Base-by-base conservation (phyloP, 2,329 filamentous ascomycete genomes). In the Ophiostoma perfectum region DNA sequence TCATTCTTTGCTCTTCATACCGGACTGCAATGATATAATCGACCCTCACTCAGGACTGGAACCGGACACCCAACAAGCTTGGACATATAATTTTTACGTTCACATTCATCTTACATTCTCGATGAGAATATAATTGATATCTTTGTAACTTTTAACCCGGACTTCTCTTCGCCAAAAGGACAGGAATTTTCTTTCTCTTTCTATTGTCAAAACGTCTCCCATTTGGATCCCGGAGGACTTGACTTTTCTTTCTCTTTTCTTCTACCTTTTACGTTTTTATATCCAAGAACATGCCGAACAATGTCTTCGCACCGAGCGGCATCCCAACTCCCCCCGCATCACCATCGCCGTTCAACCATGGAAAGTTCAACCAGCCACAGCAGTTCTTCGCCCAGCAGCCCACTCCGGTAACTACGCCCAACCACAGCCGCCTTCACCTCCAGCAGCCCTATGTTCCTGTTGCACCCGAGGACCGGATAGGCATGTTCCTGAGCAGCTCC, bases 381-480 rank as follows among this genome's bases (percentile, higher is more conserved):
- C 78, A 52, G 36, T n/a, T 42, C 49, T 47, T 49, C 27, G 27
- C 78, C 70, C 77, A 77, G 70, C 76, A 75, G 70, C 70, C 73
- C 74, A 68, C 78, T 76, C 64, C 74, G 74, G 67, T 78, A 79
- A 69, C 77, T 77, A 70, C 81, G 78, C 72, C 60, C n/a, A 80
- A 66, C 45, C 69, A 66, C 73, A 74, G 69, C 78, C 76, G 66
- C 75, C 60, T 44, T 27, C 67, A 55, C 27, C 41, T 58, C 18
- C 65, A 75, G 67, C 75, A 80, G 64, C 67, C 60, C 73, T 86
- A 80, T 74, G 79, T 84, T 67, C 88, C 86, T 71, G 81, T 85
- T 74, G 80, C 86, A 68, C 92, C 93, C 58, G 91, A 97, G 84
- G 91, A 93, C 77, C 88, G 93, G 76, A 80, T 98, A 83, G 93